Base-by-base conservation (phyloP, 768 basidiomycete genomes). In the Boletus fagicola region DNA sequence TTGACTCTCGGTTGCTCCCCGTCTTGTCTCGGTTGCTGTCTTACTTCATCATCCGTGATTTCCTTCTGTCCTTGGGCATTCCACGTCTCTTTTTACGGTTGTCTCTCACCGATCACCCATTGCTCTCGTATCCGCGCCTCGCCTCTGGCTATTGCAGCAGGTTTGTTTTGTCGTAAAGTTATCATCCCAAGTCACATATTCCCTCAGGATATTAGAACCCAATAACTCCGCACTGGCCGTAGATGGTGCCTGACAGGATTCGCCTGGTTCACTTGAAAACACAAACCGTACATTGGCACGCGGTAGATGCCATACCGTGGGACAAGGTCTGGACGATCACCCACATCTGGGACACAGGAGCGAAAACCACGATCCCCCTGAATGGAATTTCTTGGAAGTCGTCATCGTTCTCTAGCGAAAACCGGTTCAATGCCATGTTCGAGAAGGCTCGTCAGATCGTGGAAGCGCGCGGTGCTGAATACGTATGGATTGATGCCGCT, bases 401-500 rank as follows among this genome's bases (percentile, higher is more conserved):
- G 4, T 35, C 20, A 4, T 42, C 58, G 20, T 59, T 59, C 40
- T 58, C 58, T 5, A 58, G 40, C 47, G 18, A 10, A 28, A n/a
- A 30, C 8, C 59, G 56, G 24, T 60, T 60, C 46, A 44, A 59
- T 31, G 5, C 30, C 18, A 26, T 52, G 28, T 44, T 60, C 33
- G 5, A 46, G 15, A 52, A 33, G 36, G n/a, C 35, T 40, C 4
- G 33, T 10, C 31, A 44, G 33, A 31, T 59, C 4, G 28, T 60
- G 4, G 31, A 42, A 40, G 13, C 35, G 8, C 48, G 13, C 7
- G 51, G 51, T 13, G 59, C 24, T 9, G 31, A 44, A 50, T 50
- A 59, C 43, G n/a, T 59, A 20, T 60, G 59, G 57, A 49, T 59
- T 3, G 59, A 60, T 26, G 59, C 59, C 5, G 57, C 48, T 13